Percentiles rank a stretch among this genome's conserved stretches.
Conservation (phyloP, 352 stramenopile genomes). For the Globisporangium megalacanthum region DNA sequence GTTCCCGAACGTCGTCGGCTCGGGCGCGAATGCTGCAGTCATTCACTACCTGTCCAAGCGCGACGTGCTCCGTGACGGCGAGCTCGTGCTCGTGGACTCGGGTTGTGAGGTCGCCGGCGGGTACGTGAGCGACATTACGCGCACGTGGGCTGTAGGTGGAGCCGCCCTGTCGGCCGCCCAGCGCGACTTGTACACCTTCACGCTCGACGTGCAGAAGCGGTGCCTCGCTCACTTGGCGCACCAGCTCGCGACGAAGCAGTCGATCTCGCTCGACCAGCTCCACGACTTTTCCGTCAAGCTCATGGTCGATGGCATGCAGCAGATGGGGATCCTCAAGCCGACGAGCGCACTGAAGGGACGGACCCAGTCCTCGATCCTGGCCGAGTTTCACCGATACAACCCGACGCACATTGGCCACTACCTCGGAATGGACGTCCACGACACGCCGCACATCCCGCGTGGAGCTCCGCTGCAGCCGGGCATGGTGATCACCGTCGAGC, state of each 20-base stretch:
- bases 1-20: conserved; percentile 80
- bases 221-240: conserved; percentile 47
- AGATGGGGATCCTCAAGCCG: conserved; percentile 51
- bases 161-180: conserved; percentile 38
- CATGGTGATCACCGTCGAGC: conserved; percentile 83
- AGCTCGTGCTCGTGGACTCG: conserved; percentile 84
- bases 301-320: conserved; percentile 61
- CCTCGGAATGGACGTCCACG: conserved; percentile 79
- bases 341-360: conserved; percentile 11
- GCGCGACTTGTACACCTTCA: conserved; percentile 63
- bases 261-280: conserved; percentile 65
- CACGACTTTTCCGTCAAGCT: conserved; percentile 69
- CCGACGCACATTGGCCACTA: conserved; percentile 85
- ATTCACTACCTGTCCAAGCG: conserved; percentile 83
- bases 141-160: conserved; percentile 63
- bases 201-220: conserved; percentile 73
- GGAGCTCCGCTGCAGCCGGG: conserved; percentile 47
- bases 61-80: conserved; percentile 39
- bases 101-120: conserved; percentile 74
- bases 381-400: conserved; percentile 79
- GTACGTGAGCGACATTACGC: conserved; percentile 81
- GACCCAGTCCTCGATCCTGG: conserved; percentile 26
- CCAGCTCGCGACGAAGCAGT: conserved; percentile 37
- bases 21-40: conserved; percentile 69
- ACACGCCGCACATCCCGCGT: conserved; percentile 69